Evolutionary conservation across 1,139 yeast genomes (phyloP).

Genomic region (Pichia sp.): DNA sequence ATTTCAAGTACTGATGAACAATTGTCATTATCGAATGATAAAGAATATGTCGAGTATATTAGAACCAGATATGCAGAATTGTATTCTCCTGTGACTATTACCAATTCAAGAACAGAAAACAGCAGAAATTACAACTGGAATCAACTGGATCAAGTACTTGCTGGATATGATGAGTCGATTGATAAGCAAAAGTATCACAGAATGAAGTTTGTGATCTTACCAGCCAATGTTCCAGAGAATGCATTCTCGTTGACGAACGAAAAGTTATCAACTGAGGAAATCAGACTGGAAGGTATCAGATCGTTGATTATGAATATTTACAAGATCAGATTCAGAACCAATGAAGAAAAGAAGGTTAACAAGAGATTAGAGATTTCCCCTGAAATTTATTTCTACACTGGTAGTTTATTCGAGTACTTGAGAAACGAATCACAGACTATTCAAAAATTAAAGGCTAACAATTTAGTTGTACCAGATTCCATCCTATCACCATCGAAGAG

Average conservation of each 20-base stretch:
- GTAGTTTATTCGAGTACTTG: slow-evolving; percentile 71
- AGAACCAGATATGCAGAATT: slow-evolving; percentile 76
- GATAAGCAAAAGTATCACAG: slow-evolving; percentile 58
- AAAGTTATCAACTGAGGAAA: slow-evolving; percentile 73
- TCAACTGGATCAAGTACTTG: slow-evolving; percentile 81
- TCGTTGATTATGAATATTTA: slow-evolving; percentile 68
- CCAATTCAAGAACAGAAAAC: slow-evolving; percentile 47
- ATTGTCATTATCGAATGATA: slow-evolving; percentile 26
- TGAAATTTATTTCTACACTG: slow-evolving; percentile 85
- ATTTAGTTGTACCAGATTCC: slow-evolving; percentile 3
- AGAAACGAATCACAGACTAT: slow-evolving; percentile 29
- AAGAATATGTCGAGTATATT: slow-evolving; percentile 52
- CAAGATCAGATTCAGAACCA: slow-evolving; percentile 50
- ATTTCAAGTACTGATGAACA: slow-evolving; percentile 27
- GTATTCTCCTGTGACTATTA: slow-evolving; percentile 59
- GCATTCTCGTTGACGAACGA: slow-evolving; percentile 51
- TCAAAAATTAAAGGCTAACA: not conserved
- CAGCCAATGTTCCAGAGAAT: slow-evolving; percentile 65
- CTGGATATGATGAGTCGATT: slow-evolving; percentile 80
- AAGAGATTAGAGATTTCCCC: slow-evolving; percentile 57
- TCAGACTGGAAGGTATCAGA: slow-evolving; percentile 82
- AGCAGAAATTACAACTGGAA: slow-evolving; percentile 81
- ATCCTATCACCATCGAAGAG: slow-evolving; percentile 1
- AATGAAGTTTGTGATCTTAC: slow-evolving; percentile 81
- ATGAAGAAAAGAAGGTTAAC: slow-evolving; percentile 38